Percentiles rank a stretch among this genome's conserved stretches.
Evolutionary conservation across 768 basidiomycete genomes (phyloP).

Genomic region (Mycena sanguinolenta): DNA sequence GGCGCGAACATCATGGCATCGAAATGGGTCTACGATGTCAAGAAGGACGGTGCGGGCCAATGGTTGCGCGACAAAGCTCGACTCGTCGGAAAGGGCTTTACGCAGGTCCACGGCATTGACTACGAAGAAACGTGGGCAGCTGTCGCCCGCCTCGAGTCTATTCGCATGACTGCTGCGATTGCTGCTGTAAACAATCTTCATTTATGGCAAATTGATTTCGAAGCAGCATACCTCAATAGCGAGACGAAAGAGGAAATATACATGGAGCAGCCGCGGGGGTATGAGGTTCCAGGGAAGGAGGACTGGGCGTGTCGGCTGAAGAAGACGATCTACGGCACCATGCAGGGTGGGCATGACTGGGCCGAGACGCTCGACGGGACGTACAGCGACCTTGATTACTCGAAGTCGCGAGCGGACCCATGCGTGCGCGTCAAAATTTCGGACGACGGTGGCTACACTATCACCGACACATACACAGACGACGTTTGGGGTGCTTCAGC

Average conservation of each 20-base stretch:
- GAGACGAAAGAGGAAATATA: conserved; percentile 18
- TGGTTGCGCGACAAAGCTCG: conserved; percentile 10
- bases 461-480: conserved; percentile 6
- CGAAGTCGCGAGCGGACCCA: conserved; percentile 2
- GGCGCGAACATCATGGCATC: conserved; percentile 11
- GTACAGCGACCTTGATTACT: conserved; percentile 6
- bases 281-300: conserved; percentile 1
- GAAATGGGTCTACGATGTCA: conserved; percentile 15
- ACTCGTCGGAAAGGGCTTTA: conserved; percentile 1
- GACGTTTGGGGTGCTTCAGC: conserved; percentile 2
- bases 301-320: conserved; percentile 10
- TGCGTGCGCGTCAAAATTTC: conserved; percentile 1
- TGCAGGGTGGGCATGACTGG: conserved; percentile 10
- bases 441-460: too few species aligned
- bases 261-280: conserved; percentile 16
- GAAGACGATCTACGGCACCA: conserved; percentile 19
- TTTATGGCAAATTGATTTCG: conserved; percentile 14
- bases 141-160: background rate
- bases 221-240: conserved; percentile 15
- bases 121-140: background rate
- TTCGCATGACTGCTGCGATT: conserved; percentile 3
- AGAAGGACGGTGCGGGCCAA: background rate
- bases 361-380: background rate
- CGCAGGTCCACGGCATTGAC: background rate
- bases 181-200: background rate